Conservation (phyloP, 2,329 filamentous ascomycete genomes). For the Exophiala aquamarina region DNA sequence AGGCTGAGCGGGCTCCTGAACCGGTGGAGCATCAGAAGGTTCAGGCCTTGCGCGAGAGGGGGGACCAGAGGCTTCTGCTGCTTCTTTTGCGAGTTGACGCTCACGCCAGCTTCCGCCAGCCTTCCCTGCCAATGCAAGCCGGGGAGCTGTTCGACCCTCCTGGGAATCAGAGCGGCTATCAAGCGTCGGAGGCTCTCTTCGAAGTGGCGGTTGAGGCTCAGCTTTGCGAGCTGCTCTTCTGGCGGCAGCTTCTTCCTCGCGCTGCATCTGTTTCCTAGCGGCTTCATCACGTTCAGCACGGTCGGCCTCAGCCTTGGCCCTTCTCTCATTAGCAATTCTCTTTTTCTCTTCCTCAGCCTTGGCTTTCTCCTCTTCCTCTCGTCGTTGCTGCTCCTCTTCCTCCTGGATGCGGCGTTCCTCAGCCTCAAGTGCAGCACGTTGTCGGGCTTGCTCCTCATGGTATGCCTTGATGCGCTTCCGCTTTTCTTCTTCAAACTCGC, state of each 20-base stretch:
- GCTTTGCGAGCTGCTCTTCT: conserved; percentile 68
- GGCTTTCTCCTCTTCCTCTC: conserved; percentile 83
- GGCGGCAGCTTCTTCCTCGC: conserved; percentile 85
- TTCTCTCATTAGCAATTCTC: conserved; percentile 71
- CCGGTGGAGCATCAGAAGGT: conserved; percentile 11
- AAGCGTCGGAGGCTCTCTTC: conserved; percentile 29
- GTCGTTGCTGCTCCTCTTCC: conserved; percentile 77
- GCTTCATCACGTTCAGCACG: conserved; percentile 64
- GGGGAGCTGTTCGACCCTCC: conserved; percentile 51
- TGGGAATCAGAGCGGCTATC: conserved; percentile 51
- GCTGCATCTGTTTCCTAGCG: conserved; percentile 68
- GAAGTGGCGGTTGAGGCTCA: conserved; percentile 36
- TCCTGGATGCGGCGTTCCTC: conserved; percentile 75
- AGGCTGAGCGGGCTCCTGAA: conserved; percentile 24
- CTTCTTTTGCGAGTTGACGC: conserved; percentile 53
- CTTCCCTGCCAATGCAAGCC: conserved; percentile 54
- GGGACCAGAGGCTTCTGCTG: conserved; percentile 13
- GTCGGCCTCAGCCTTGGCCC: conserved; percentile 58
- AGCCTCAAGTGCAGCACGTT: conserved; percentile 83
- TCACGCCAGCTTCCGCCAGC: conserved; percentile 61
- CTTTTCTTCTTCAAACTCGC: conserved; percentile 91
- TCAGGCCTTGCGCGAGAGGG: conserved; percentile 10
- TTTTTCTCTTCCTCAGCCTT: conserved; percentile 77
- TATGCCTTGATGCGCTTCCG: conserved; percentile 82
- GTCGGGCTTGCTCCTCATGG: conserved; percentile 76